Evolutionary conservation across 1,284 basidiomycete genomes (phyloP), one percentile per base, ranked within the genome.

Genomic region (Gymnopus androsaceus): DNA sequence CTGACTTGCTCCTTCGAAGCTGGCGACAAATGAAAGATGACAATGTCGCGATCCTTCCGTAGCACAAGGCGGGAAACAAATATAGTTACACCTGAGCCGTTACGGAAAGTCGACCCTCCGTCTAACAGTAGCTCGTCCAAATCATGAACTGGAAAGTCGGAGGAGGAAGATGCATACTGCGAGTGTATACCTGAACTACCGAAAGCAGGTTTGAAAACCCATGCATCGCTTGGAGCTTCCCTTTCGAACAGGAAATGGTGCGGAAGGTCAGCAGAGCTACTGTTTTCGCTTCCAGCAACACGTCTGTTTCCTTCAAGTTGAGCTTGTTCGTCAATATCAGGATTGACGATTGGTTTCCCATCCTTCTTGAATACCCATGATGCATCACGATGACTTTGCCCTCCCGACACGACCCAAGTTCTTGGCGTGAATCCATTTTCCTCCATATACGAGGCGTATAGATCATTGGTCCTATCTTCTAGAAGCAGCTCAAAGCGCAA

Each of bases 311-410:
- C n/a, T n/a, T n/a, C n/a, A n/a, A n/a, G 17, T 1, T 15, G 17
- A n/a, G 2, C 17, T 12, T 19, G 30, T 19, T 34, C 44, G 5
- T 45, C 44, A n/a, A n/a, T 45, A n/a, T 17, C 25, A 42, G 7
- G 19, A n/a, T 30, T 25, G 28, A 5, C 37, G 15, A 21, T 3
- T 9, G 28, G 7, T 14, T 33, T 47, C n/a, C 28, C 28, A 21
- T 19, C 46, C 30, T 47, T 47, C 31, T 31, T 47, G 30, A 47
- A 47, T 21, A 47, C 46, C 46, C 46, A 47, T 19, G 46, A 47
- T 9, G 46, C 46, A 19, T 47, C 46, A 17, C 9, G 19, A 23
- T 23, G 40, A 42, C 46, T 47, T 21, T 47, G 30, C 7, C 46
- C 46, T 47, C 46, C 46, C 3, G 46, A 33, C 11, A 47, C 46